These are phyloP conservation scores for Naganishia liquefaciens DNA, from an alignment of 1,284 basidiomycete species.

Conservation along the genomic window DNA sequence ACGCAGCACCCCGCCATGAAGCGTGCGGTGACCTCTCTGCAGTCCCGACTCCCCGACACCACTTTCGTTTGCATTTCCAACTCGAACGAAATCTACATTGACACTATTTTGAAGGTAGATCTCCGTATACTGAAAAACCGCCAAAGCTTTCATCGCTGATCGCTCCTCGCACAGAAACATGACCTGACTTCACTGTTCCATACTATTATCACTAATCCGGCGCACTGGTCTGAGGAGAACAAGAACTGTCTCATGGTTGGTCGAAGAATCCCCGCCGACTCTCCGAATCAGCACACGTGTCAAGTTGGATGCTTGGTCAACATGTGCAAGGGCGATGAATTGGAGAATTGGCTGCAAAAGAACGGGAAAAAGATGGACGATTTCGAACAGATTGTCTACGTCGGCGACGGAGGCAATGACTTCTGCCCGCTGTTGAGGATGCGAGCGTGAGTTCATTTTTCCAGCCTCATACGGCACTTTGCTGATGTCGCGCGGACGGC, in stretches of 20 bases:
- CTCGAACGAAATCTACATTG: slow-evolving; percentile 83
- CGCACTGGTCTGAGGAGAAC: slow-evolving; percentile 66
- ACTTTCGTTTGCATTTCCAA: slow-evolving; percentile 91
- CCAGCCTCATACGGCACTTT: not conserved
- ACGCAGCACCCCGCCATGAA: slow-evolving; percentile 92
- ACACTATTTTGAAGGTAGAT: slow-evolving; percentile 44
- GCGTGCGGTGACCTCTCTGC: slow-evolving; percentile 76
- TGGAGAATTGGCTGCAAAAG: slow-evolving; percentile 74
- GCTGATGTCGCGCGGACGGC: not conserved
- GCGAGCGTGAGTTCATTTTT: slow-evolving; percentile 60
- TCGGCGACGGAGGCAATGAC: slow-evolving; percentile 94
- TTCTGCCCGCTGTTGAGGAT: slow-evolving; percentile 88
- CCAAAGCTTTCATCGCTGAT: slow-evolving; percentile 3
- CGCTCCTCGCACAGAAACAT: slow-evolving; percentile 61
- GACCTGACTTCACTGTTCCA: slow-evolving; percentile 72
- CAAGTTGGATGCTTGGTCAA: slow-evolving; percentile 87
- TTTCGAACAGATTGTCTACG: slow-evolving; percentile 82
- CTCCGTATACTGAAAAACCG: slow-evolving; percentile 1
- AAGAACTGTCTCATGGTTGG: slow-evolving; percentile 74
- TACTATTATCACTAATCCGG: slow-evolving; percentile 90
- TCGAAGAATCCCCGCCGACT: slow-evolving; percentile 71
- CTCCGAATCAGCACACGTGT: slow-evolving; percentile 75
- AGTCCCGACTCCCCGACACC: slow-evolving; percentile 66
- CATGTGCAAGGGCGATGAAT: slow-evolving; percentile 98
- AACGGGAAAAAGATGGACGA: slow-evolving; percentile 57